These are phyloP conservation scores for Rhizopogon vinicolor DNA, from an alignment of 768 basidiomycete genomes.

Conservation along the genomic window DNA sequence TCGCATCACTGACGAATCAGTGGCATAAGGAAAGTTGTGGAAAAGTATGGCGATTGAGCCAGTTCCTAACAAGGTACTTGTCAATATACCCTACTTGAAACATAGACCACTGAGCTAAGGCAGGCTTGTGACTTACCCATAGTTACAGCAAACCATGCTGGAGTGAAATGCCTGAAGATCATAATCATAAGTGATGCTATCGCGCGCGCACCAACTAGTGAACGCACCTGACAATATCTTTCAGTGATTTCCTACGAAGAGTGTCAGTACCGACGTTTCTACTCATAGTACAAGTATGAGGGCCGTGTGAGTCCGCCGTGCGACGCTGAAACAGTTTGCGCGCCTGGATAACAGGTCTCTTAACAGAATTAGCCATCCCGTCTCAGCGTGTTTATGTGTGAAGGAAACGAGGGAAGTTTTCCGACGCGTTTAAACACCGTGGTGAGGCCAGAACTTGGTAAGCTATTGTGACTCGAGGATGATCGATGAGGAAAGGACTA, in stretches of 20 bases:
- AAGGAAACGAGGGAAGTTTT: no score
- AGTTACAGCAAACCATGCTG: slow-evolving; percentile 50
- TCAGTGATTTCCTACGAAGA: slow-evolving; percentile 22
- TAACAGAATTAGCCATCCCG: not conserved
- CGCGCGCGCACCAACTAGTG: not conserved
- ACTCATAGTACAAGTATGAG: not conserved
- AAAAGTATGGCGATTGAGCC: slow-evolving; percentile 54
- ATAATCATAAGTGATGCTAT: not conserved
- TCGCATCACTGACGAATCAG: slow-evolving; percentile 33
- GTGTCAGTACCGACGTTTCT: not conserved
- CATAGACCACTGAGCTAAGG: not conserved
- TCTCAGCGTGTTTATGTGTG: no score
- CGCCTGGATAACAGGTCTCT: not conserved
- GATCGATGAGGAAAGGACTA: no score
- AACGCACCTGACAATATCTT: slow-evolving; percentile 31
- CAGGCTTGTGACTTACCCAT: slow-evolving; percentile 39
- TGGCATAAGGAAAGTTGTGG: slow-evolving; percentile 52
- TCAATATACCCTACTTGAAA: not conserved
- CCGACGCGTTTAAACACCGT: no score
- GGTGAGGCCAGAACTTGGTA: no score
- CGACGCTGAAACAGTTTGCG: not conserved
- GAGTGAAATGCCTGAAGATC: slow-evolving; percentile 41
- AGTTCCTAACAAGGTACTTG: slow-evolving; percentile 31
- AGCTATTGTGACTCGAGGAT: no score
- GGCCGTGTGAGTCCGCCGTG: not conserved